Conservation (phyloP, 2,329 filamentous ascomycete genomes). For the Phialophora tarda region DNA sequence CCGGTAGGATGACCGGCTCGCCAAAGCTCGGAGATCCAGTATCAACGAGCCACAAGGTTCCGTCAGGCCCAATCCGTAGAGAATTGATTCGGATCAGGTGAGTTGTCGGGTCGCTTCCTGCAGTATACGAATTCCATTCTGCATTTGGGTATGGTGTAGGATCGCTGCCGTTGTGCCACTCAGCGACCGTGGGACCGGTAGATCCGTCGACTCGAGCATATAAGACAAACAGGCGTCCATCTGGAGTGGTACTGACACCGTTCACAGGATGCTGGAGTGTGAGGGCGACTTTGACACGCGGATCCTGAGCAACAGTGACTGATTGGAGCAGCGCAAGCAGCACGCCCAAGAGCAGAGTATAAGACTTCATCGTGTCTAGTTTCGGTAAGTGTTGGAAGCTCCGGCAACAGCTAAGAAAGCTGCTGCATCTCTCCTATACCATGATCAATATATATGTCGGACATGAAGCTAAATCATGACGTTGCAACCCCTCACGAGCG, state of each 20-base stretch:
- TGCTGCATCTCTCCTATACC: background rate
- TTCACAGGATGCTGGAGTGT: slow-evolving; percentile 24
- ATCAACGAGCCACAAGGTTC: slow-evolving; percentile 35
- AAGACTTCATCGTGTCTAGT: background rate
- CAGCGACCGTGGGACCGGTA: slow-evolving; percentile 42
- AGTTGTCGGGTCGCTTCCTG: slow-evolving; percentile 24
- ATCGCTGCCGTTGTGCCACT: slow-evolving; percentile 38
- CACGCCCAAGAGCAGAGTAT: background rate
- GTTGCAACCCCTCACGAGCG: slow-evolving; percentile 6
- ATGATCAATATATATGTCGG: background rate
- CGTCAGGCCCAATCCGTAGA: slow-evolving; percentile 33
- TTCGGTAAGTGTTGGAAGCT: background rate
- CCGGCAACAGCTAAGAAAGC: background rate
- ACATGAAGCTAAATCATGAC: background rate
- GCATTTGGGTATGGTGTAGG: slow-evolving; percentile 25
- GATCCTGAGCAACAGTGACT: slow-evolving; percentile 13
- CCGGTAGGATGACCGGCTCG: slow-evolving; percentile 26
- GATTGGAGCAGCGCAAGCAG: slow-evolving; percentile 6
- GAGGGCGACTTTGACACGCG: slow-evolving; percentile 15
- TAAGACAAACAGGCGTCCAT: slow-evolving; percentile 43
- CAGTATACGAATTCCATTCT: slow-evolving; percentile 30
- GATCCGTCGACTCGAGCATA: slow-evolving; percentile 43
- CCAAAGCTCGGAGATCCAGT: slow-evolving; percentile 29
- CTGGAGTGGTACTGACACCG: slow-evolving; percentile 39
- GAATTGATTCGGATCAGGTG: slow-evolving; percentile 28